phyloP scores from a whole-genome alignment of 2,329 filamentous ascomycete genomes.

The Phaeoacremonium minimum region DNA sequence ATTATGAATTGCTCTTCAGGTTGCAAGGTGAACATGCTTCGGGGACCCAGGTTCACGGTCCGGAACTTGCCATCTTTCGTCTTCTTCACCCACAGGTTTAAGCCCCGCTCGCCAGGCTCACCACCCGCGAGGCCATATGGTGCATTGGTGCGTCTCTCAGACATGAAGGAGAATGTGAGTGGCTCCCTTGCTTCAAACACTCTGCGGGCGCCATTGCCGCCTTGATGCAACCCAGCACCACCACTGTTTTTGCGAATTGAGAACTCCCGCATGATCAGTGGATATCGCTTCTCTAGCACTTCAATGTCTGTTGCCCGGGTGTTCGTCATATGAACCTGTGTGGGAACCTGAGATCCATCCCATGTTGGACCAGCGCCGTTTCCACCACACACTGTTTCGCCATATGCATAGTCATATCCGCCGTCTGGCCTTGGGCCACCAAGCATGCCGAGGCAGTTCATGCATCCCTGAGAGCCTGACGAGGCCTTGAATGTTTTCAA shows the following conservation, averaged over 20 bases:
- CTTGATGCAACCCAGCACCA: slow-evolving; percentile 8
- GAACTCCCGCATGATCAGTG: slow-evolving; percentile 13
- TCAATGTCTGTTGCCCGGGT: slow-evolving; percentile 13
- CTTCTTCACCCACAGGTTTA: slow-evolving; percentile 1
- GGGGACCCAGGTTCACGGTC: slow-evolving; percentile 4
- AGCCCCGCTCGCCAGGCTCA: slow-evolving; percentile 3
- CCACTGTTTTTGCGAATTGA: slow-evolving; percentile 9
- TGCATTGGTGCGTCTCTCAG: neutral
- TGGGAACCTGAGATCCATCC: slow-evolving; percentile 7
- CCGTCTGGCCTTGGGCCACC: slow-evolving; percentile 6
- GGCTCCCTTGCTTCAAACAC: slow-evolving; percentile 5
- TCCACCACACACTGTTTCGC: slow-evolving; percentile 14
- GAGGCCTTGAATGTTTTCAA: slow-evolving; percentile 17
- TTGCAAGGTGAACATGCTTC: slow-evolving; percentile 3
- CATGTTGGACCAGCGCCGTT: slow-evolving; percentile 10
- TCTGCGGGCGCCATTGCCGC: slow-evolving; percentile 11
- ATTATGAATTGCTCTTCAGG: slow-evolving; percentile 4
- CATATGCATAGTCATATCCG: neutral
- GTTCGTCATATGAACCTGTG: slow-evolving; percentile 13
- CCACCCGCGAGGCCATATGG: neutral
- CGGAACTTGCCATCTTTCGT: neutral
- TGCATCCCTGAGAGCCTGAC: slow-evolving; percentile 18
- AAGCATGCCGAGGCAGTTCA: slow-evolving; percentile 19
- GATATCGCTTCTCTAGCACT: slow-evolving; percentile 12
- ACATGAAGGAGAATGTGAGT: neutral